Percentiles rank a stretch among this genome's conserved stretches.
Evolutionary conservation across 306 rosid species (phyloP).

Genomic region (Lotus japonicus): DNA sequence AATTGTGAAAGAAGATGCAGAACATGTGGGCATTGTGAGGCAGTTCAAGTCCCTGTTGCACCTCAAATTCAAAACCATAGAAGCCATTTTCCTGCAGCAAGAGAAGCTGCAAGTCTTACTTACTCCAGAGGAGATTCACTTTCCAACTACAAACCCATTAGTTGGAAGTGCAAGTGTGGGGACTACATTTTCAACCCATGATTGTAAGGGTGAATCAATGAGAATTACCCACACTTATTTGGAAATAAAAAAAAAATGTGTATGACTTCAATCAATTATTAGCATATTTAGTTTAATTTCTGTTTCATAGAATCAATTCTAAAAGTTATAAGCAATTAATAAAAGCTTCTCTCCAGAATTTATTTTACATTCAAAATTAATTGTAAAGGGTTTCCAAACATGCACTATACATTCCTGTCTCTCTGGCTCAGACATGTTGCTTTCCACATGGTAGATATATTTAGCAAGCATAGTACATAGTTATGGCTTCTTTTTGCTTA

Average conservation of each 20-base stretch:
- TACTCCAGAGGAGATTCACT: slow-evolving; percentile 48
- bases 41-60: slow-evolving; percentile 65
- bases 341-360: too few relatives aligned
- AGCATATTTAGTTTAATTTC: too few relatives aligned
- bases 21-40: slow-evolving; percentile 61
- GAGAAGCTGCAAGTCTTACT: not conserved
- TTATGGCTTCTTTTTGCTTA: slow-evolving; percentile 13
- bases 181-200: slow-evolving; percentile 62
- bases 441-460: slow-evolving; percentile 15
- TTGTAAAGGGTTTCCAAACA: too few relatives aligned
- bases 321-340: too few relatives aligned
- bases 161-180: slow-evolving; percentile 91
- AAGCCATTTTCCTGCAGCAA: slow-evolving; percentile 22
- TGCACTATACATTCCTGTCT: too few relatives aligned
- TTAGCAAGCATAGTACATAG: slow-evolving; percentile 11
- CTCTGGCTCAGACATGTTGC: too few relatives aligned
- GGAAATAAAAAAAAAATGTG: not conserved
- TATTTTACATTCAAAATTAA: too few relatives aligned
- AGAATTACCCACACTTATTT: not conserved
- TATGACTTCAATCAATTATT: not conserved
- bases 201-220: not conserved
- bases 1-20: slow-evolving; percentile 53
- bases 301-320: too few relatives aligned
- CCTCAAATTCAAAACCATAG: slow-evolving; percentile 33
- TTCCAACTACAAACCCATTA: slow-evolving; percentile 78